These are phyloP conservation scores for Lactuca saligna DNA, from an alignment of 129 eudicot species.

Conservation along the genomic window DNA sequence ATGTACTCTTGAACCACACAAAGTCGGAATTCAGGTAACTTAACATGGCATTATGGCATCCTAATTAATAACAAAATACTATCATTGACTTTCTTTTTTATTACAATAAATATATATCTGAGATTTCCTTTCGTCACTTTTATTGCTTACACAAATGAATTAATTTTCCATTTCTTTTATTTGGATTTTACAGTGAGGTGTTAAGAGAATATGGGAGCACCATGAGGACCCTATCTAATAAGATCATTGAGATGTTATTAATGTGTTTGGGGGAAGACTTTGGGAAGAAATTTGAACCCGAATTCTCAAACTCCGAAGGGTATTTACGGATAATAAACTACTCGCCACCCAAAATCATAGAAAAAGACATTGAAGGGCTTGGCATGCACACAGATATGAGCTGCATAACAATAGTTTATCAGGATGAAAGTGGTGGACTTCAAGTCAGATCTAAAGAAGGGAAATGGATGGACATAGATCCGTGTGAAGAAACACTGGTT, in stretches of 20 bases:
- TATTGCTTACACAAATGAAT: neutral
- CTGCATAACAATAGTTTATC: slow-evolving; percentile 78
- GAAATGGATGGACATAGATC: slow-evolving; percentile 70
- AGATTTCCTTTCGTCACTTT: neutral
- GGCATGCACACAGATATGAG: slow-evolving; percentile 98
- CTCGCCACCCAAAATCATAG: slow-evolving; percentile 48
- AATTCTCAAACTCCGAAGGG: slow-evolving; percentile 70
- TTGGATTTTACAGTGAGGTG: slow-evolving; percentile 44
- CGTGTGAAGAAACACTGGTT: slow-evolving; percentile 67
- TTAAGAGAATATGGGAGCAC: slow-evolving; percentile 71
- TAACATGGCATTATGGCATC: slow-evolving; percentile 3
- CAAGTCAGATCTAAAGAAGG: slow-evolving; percentile 80
- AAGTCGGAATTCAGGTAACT: slow-evolving; percentile 70
- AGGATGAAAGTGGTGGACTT: slow-evolving; percentile 79
- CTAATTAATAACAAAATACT: neutral
- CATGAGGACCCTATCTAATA: slow-evolving; percentile 62
- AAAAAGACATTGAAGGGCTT: slow-evolving; percentile 73
- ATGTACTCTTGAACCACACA: slow-evolving; percentile 48
- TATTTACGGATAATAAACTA: slow-evolving; percentile 82
- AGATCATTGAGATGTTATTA: slow-evolving; percentile 52
- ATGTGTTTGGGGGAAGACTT: slow-evolving; percentile 66
- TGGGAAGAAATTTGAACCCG: slow-evolving; percentile 45
- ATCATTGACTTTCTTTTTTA: neutral
- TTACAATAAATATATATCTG: neutral
- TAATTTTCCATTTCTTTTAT: neutral